A percentile compares a stretch with the other conserved stretches of the same genome.
Conservation (phyloP, 2,329 filamentous ascomycete species). For the Chaetomium globosum region DNA sequence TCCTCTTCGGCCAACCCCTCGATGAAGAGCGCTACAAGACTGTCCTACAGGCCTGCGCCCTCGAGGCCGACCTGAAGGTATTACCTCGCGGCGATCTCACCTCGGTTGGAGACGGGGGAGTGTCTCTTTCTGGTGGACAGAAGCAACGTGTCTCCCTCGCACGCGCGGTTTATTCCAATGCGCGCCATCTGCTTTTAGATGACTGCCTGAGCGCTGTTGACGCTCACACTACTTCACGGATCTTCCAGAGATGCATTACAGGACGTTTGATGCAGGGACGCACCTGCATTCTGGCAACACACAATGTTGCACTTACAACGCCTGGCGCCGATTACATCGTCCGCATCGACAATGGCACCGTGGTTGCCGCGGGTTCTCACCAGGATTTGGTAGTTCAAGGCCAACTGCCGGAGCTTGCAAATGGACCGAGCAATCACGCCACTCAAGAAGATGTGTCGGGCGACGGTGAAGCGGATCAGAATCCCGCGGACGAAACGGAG, state of each 20-base stretch:
- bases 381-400: too few species aligned
- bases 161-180: conserved; percentile 93
- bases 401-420: too few species aligned
- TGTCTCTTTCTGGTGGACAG: conserved; percentile 93
- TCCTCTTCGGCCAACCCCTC: conserved; percentile 79
- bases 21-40: conserved; percentile 79
- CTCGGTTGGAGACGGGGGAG: conserved; percentile 42
- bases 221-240: too few species aligned
- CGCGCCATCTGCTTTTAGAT: conserved; percentile 83
- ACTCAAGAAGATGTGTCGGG: too few species aligned
- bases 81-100: too few species aligned
- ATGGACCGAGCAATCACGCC: too few species aligned
- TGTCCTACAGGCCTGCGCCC: too few species aligned
- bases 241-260: conserved; percentile 70
- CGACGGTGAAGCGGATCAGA: too few species aligned
- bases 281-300: conserved; percentile 91
- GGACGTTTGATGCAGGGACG: conserved; percentile 84
- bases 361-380: too few species aligned
- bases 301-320: conserved; percentile 82
- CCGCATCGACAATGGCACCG: conserved; percentile 31
- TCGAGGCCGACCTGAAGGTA: too few species aligned
- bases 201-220: conserved; percentile 79
- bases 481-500: too few species aligned
- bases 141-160: conserved; percentile 97
- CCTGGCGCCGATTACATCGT: conserved; percentile 79